These are phyloP conservation scores for Eruca vesicaria DNA, from an alignment of 441 rosid species.

Conservation along the genomic window DNA sequence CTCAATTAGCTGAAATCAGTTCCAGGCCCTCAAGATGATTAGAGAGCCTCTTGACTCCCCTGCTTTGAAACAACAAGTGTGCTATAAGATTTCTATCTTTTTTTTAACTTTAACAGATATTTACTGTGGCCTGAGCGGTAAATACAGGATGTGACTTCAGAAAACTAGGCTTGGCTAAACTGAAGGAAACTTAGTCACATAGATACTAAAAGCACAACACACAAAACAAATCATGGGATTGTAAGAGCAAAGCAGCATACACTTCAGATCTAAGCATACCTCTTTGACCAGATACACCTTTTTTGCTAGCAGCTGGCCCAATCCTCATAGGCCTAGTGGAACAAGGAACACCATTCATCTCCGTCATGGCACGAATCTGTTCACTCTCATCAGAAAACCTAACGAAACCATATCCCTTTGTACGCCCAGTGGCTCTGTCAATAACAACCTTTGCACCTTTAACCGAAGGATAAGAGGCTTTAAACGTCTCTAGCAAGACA, in stretches of 20 bases:
- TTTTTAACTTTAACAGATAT: conserved; percentile 42
- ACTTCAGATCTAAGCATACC: conserved; percentile 29
- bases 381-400: conserved; percentile 83
- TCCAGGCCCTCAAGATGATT: conserved; percentile 82
- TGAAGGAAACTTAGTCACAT: conserved; percentile 25
- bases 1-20: no score
- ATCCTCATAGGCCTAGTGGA: conserved; percentile 88
- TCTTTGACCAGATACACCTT: conserved; percentile 41
- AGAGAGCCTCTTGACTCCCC: conserved; percentile 90
- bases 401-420: conserved; percentile 96
- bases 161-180: conserved; percentile 47
- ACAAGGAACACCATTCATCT: conserved; percentile 87
- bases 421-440: conserved; percentile 81
- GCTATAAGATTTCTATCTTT: conserved; percentile 60
- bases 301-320: conserved; percentile 85
- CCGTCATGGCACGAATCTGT: conserved; percentile 80
- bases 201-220: conserved; percentile 2
- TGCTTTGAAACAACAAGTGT: conserved; percentile 88
- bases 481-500: conserved; percentile 69
- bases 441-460: conserved; percentile 93
- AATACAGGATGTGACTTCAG: conserved; percentile 53
- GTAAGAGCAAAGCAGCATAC: conserved; percentile 7
- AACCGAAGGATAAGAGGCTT: conserved; percentile 57
- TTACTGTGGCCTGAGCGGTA: conserved; percentile 51
- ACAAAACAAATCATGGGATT: background rate